Conservation (phyloP, 2,329 filamentous ascomycete species). For the Cadophora sp. region DNA sequence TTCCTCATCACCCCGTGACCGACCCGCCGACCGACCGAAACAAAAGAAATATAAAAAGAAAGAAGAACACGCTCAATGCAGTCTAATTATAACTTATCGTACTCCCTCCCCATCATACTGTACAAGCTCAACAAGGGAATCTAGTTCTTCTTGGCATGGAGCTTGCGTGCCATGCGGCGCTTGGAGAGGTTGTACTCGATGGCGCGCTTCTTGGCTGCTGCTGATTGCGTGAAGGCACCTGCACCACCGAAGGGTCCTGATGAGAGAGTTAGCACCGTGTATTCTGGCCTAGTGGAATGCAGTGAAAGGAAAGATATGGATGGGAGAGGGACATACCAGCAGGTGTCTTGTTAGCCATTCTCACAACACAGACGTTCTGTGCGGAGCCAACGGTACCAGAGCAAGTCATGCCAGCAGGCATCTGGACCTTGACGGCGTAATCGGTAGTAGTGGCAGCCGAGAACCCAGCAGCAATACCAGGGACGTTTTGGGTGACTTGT, state of each 20-base stretch:
- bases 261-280: conserved; percentile 34
- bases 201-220: conserved; percentile 65
- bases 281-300: too few relatives aligned
- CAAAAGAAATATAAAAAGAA: neutral
- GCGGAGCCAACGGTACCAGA: conserved; percentile 63
- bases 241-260: conserved; percentile 73
- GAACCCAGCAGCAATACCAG: conserved; percentile 61
- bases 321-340: neutral
- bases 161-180: conserved; percentile 45
- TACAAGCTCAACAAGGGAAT: conserved; percentile 5
- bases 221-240: conserved; percentile 67
- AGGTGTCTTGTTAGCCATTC: conserved; percentile 50
- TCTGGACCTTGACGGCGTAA: conserved; percentile 69
- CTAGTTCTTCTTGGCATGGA: conserved; percentile 34
- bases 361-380: conserved; percentile 69
- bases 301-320: neutral
- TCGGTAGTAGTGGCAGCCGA: conserved; percentile 66
- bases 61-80: conserved; percentile 18
- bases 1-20: conserved; percentile 2
- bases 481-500: conserved; percentile 58
- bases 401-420: conserved; percentile 73
- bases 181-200: conserved; percentile 57
- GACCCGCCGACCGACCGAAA: neutral
- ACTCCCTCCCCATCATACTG: neutral
- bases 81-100: conserved; percentile 25